Evolutionary conservation across 805 yeast genomes (phyloP).

Genomic region (Wickerhamiella bombiphila): DNA sequence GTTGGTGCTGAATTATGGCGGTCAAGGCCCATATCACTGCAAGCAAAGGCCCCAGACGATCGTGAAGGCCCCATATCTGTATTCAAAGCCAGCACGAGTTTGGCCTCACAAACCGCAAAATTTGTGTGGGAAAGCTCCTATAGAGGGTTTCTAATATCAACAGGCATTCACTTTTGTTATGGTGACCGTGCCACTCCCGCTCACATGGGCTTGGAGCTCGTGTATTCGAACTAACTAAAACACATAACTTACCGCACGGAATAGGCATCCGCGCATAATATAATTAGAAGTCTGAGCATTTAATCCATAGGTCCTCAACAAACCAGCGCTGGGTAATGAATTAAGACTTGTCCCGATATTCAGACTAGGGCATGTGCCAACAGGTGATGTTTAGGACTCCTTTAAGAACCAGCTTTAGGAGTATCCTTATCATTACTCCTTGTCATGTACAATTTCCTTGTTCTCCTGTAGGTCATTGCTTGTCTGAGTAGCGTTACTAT

Average conservation of each 20-base stretch:
- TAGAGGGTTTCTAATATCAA: slow-evolving; percentile 61
- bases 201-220: slow-evolving; percentile 14
- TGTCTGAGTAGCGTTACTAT: neutral
- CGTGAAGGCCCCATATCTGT: slow-evolving; percentile 33
- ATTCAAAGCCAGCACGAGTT: slow-evolving; percentile 54
- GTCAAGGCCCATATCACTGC: slow-evolving; percentile 20
- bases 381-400: too few species aligned
- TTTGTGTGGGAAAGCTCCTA: slow-evolving; percentile 80
- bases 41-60: neutral
- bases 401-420: too few species aligned
- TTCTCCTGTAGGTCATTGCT: too few species aligned
- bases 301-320: too few species aligned
- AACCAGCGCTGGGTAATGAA: too few species aligned
- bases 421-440: too few species aligned
- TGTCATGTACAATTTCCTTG: too few species aligned
- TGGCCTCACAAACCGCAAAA: slow-evolving; percentile 45
- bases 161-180: slow-evolving; percentile 36
- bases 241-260: too few species aligned
- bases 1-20: slow-evolving; percentile 79
- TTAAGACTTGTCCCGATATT: too few species aligned
- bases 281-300: too few species aligned
- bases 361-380: too few species aligned
- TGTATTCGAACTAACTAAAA: slow-evolving; percentile 14
- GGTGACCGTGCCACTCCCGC: slow-evolving; percentile 15
- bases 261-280: neutral